phyloP scores from a whole-genome alignment of 805 yeast species.

The Nakazawaea wyomingensis region DNA sequence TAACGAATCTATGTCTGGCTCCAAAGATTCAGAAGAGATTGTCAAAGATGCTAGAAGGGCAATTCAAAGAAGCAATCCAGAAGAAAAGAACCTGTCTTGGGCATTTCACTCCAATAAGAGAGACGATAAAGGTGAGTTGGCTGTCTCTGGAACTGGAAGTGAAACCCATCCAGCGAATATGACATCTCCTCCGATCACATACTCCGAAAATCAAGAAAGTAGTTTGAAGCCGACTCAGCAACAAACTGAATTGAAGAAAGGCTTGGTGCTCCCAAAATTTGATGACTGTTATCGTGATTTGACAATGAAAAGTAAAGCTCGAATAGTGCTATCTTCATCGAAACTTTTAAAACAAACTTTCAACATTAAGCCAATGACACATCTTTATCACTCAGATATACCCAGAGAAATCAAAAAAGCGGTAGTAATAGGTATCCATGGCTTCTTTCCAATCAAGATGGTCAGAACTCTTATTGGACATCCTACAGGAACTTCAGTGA shows the following conservation, averaged over 20 bases:
- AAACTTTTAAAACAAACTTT: conserved; percentile 14
- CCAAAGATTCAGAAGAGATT: conserved; percentile 17
- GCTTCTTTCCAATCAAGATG: conserved; percentile 85
- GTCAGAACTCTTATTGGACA: conserved; percentile 82
- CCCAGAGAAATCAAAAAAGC: conserved; percentile 38
- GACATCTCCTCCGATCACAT: conserved; percentile 23
- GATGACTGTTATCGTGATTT: conserved; percentile 22
- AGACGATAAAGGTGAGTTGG: conserved; percentile 19
- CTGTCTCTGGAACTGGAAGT: conserved; percentile 25
- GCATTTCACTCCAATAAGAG: conserved; percentile 18
- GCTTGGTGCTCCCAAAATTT: conserved; percentile 23
- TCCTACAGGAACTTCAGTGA: conserved; percentile 85
- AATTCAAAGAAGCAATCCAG: conserved; percentile 17
- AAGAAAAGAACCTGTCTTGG: conserved; percentile 24
- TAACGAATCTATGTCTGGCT: conserved; percentile 15
- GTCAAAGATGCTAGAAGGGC: conserved; percentile 21
- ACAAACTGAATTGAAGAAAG: conserved; percentile 11
- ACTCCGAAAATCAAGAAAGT: conserved; percentile 24
- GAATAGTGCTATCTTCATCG: conserved; percentile 20
- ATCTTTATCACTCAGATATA: conserved; percentile 21
- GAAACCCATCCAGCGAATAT: conserved; percentile 22
- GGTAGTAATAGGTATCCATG: conserved; percentile 89
- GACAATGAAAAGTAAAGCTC: conserved; percentile 20
- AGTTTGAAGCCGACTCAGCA: neutral
- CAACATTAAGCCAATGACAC: conserved; percentile 23